These are phyloP conservation scores for Termitomyces sp. DNA, from an alignment of 768 basidiomycete genomes.

Conservation along the genomic window DNA sequence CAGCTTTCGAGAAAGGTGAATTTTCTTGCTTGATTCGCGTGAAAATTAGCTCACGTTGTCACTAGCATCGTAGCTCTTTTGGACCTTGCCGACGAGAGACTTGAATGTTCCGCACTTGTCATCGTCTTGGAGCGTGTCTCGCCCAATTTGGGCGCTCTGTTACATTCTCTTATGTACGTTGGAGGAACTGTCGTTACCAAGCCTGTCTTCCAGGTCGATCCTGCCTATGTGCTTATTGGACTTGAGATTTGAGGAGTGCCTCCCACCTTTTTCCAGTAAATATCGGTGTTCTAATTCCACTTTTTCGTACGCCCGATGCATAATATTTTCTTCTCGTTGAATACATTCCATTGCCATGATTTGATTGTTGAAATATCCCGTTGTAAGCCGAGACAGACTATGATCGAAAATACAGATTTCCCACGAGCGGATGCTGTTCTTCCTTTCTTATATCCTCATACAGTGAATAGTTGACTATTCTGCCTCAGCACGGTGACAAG, in stretches of 20 bases:
- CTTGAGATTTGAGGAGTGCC: conserved; percentile 59
- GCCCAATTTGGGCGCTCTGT: conserved; percentile 61
- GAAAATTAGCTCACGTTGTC: conserved; percentile 6
- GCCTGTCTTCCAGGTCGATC: conserved; percentile 70
- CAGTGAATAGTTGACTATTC: background rate
- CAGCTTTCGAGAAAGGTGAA: conserved; percentile 78
- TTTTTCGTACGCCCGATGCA: no score
- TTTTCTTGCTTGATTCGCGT: conserved; percentile 3
- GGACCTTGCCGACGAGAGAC: conserved; percentile 82
- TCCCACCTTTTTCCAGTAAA: background rate
- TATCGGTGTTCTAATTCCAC: background rate
- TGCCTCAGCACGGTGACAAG: background rate
- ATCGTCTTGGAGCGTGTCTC: conserved; percentile 76
- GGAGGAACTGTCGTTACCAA: conserved; percentile 82
- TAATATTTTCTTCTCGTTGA: no score
- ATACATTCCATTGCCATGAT: no score
- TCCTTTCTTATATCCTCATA: background rate
- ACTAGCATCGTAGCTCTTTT: conserved; percentile 77
- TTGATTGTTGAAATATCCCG: no score
- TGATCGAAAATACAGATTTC: conserved; percentile 3
- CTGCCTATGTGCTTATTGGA: conserved; percentile 79
- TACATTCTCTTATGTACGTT: conserved; percentile 92
- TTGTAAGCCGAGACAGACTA: background rate
- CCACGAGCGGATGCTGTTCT: background rate
- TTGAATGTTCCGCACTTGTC: conserved; percentile 72